Evolutionary conservation across 768 basidiomycete genomes (phyloP).

Genomic region (Psilocybe cubensis): DNA sequence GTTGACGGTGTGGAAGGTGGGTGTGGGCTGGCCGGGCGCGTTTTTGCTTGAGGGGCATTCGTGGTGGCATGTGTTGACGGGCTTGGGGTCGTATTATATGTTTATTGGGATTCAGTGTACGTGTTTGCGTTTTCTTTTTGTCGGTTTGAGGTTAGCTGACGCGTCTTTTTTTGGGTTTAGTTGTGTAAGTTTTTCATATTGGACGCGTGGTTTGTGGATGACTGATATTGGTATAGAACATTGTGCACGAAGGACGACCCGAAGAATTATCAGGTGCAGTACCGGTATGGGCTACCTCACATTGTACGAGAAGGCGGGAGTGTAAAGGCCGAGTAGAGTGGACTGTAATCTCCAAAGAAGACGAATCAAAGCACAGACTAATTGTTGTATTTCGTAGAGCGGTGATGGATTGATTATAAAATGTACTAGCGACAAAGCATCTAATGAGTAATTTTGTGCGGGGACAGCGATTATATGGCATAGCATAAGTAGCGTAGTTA

Average conservation of each 20-base stretch:
- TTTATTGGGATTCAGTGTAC: slow-evolving; percentile 56
- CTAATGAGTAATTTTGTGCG: neutral
- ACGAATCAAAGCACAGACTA: neutral
- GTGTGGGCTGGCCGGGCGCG: slow-evolving; percentile 65
- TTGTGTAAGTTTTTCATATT: slow-evolving; percentile 40
- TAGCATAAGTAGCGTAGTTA: no score
- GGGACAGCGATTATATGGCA: no score
- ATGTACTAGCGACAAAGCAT: neutral
- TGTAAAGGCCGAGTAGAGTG: neutral
- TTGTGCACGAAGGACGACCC: slow-evolving; percentile 66
- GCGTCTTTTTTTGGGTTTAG: slow-evolving; percentile 25
- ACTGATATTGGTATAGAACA: slow-evolving; percentile 38
- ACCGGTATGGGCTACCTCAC: slow-evolving; percentile 51
- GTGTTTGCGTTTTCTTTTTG: slow-evolving; percentile 17
- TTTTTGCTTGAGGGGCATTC: slow-evolving; percentile 75
- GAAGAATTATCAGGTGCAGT: slow-evolving; percentile 47
- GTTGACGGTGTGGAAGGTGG: slow-evolving; percentile 58
- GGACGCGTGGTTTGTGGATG: neutral
- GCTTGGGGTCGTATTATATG: slow-evolving; percentile 54
- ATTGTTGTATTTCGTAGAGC: neutral
- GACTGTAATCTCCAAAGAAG: neutral
- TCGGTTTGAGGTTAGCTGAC: slow-evolving; percentile 3
- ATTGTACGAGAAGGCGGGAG: slow-evolving; percentile 25
- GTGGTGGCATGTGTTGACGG: slow-evolving; percentile 77
- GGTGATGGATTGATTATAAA: neutral